Base-by-base conservation (phyloP, 2,329 filamentous ascomycete species). In the Hypocrella siamensis region DNA sequence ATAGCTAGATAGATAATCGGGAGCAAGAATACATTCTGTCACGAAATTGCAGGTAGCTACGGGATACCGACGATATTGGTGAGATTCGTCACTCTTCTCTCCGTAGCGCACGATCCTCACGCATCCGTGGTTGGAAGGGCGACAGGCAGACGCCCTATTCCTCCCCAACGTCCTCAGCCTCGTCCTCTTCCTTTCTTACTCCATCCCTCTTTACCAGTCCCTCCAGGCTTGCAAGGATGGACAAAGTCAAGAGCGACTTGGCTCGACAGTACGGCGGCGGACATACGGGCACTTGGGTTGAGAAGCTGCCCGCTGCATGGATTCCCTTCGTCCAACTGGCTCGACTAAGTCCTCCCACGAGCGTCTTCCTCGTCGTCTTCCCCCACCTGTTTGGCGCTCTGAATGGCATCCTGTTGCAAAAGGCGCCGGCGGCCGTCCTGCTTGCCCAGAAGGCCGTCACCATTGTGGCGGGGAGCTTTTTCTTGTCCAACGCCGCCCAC, bases 171-270 rank as follows among this genome's bases (percentile, higher is more conserved):
- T 7, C 21, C 21, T 7, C 7, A 22, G 12, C 12, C 21, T 22
- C 21, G 12, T 12, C 12, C 21, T 22, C 21, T 22, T 22, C 12
- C 7, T 22, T 22, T 12, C 12, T 22, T 12, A 22, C 21, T 12
- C 21, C n/a, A n/a, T 22, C 21, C 21, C 21, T 22, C 21, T 7
- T 22, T 12, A 7, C 21, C 21, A 12, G 7, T 22, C 21, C n/a
- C n/a, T n/a, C n/a, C n/a, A n/a, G n/a, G n/a, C n/a, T n/a, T n/a
- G n/a, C n/a, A n/a, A n/a, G n/a, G n/a, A n/a, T 30, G 29, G 32
- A 26, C 21, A 12, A 27, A 27, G 25, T n/a, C 7, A 27, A 45
- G 48, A 83, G 84, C 51, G 25, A n/a, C 10, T 27, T 27, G 25
- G 14, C 7, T n/a, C 25, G 14, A 15, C 49, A 51, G 28, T 53